phyloP scores from a whole-genome alignment of 1,284 basidiomycete genomes.

The Apiotrichum laibachii region DNA sequence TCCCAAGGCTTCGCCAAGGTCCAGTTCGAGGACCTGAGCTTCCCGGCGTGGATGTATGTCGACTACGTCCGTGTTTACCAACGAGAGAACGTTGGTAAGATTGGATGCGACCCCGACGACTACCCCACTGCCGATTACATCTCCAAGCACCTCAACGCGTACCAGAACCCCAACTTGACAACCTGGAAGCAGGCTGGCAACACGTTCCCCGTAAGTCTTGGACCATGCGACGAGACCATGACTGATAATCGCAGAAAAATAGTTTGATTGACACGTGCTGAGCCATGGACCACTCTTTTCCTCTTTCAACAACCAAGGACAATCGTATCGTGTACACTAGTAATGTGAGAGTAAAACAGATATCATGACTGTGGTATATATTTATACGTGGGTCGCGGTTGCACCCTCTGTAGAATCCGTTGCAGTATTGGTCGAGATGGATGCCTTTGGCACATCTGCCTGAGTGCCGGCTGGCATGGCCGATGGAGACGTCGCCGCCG shows the following conservation, averaged over 20 bases:
- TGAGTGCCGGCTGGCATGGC: not conserved
- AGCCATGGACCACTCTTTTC: not conserved
- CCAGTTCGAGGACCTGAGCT: constrained; percentile 63
- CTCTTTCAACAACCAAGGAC: constrained; percentile 15
- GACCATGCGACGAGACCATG: too few relatives aligned
- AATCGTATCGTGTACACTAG: not conserved
- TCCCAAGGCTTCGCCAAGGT: constrained; percentile 54
- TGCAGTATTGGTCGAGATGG: not conserved
- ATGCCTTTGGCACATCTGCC: not conserved
- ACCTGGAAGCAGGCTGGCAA: constrained; percentile 39
- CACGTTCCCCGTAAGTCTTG: constrained; percentile 37
- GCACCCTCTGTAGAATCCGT: not conserved
- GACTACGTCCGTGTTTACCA: constrained; percentile 84
- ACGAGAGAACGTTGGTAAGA: constrained; percentile 60
- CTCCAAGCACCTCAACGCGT: constrained; percentile 34
- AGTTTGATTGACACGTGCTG: constrained; percentile 16
- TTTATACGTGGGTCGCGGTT: not conserved
- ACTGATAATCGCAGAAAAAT: constrained; percentile 22
- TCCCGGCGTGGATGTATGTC: constrained; percentile 64
- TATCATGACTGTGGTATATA: not conserved
- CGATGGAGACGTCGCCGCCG: constrained; percentile 52
- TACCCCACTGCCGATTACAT: constrained; percentile 65
- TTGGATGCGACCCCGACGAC: constrained; percentile 76
- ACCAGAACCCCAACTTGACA: constrained; percentile 43
- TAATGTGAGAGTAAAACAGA: not conserved